Evolutionary conservation across 805 yeast species (phyloP).

Genomic region (Wickerhamiella azyma): DNA sequence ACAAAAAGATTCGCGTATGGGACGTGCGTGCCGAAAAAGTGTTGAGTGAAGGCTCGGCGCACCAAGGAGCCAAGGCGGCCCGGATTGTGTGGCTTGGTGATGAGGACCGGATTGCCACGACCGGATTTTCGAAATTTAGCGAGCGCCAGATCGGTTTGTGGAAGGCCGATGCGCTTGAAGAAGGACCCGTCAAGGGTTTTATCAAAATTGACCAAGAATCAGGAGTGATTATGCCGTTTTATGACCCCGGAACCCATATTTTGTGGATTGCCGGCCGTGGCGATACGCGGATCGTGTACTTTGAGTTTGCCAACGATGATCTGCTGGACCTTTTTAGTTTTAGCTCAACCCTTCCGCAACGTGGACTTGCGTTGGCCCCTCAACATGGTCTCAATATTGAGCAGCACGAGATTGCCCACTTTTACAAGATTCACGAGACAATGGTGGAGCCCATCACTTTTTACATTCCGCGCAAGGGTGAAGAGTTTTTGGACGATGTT

Average conservation of each 20-base stretch:
- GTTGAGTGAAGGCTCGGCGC: slow-evolving; percentile 76
- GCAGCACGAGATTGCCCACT: slow-evolving; percentile 72
- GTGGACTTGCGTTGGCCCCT: slow-evolving; percentile 89
- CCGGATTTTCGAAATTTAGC: slow-evolving; percentile 84
- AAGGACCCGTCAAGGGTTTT: slow-evolving; percentile 85
- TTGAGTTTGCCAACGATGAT: slow-evolving; percentile 74
- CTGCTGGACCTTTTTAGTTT: slow-evolving; percentile 77
- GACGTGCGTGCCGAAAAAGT: slow-evolving; percentile 65
- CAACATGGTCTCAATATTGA: slow-evolving; percentile 63
- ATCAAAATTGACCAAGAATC: slow-evolving; percentile 77
- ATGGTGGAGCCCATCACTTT: slow-evolving; percentile 84
- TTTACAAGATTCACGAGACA: slow-evolving; percentile 73
- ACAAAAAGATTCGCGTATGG: slow-evolving; percentile 84
- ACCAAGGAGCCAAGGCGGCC: slow-evolving; percentile 81
- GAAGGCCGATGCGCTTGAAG: slow-evolving; percentile 61
- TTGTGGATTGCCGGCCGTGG: slow-evolving; percentile 93
- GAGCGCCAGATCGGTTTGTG: slow-evolving; percentile 94
- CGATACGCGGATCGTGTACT: slow-evolving; percentile 93
- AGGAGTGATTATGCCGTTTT: slow-evolving; percentile 87
- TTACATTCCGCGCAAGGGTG: slow-evolving; percentile 86
- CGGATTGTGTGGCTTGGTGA: slow-evolving; percentile 87
- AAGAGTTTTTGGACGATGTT: slow-evolving; percentile 82
- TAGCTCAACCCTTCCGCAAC: slow-evolving; percentile 81
- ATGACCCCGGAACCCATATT: slow-evolving; percentile 65
- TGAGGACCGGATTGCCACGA: slow-evolving; percentile 70